Percentiles rank a stretch among this genome's conserved stretches.
phyloP scores from a whole-genome alignment of 1,139 yeast genomes.

The Lodderomyces orthopsilosis region DNA sequence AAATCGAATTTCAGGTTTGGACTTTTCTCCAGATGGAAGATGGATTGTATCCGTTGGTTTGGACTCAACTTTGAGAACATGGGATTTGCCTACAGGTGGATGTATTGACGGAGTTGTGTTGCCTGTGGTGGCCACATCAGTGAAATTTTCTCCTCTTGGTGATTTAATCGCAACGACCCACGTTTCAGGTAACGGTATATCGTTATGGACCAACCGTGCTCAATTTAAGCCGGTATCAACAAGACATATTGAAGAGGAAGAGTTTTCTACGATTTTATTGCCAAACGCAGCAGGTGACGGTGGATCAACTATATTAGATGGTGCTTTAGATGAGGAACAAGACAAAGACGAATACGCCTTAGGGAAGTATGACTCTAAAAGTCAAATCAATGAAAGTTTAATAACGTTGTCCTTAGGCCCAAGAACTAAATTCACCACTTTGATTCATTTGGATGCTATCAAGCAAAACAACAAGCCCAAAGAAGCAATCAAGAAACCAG shows the following conservation, averaged over 20 bases:
- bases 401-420: slow-evolving; percentile 78
- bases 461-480: slow-evolving; percentile 85
- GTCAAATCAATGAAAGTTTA: slow-evolving; percentile 62
- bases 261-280: slow-evolving; percentile 54
- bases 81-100: slow-evolving; percentile 98
- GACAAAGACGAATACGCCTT: slow-evolving; percentile 33
- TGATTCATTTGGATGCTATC: slow-evolving; percentile 79
- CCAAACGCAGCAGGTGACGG: slow-evolving; percentile 88
- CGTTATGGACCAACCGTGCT: slow-evolving; percentile 88
- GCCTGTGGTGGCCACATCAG: slow-evolving; percentile 73
- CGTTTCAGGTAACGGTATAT: slow-evolving; percentile 85
- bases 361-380: slow-evolving; percentile 39
- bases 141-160: slow-evolving; percentile 83
- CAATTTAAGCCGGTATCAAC: slow-evolving; percentile 77
- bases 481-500: slow-evolving; percentile 86
- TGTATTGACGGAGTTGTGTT: slow-evolving; percentile 90
- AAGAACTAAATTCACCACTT: slow-evolving; percentile 71
- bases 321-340: slow-evolving; percentile 51
- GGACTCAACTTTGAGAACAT: slow-evolving; percentile 88
- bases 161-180: slow-evolving; percentile 93
- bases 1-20: slow-evolving; percentile 84
- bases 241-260: slow-evolving; percentile 72
- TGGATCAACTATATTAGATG: slow-evolving; percentile 72
- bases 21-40: slow-evolving; percentile 92
- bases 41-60: slow-evolving; percentile 86